Conservation (phyloP, 2,329 filamentous ascomycete genomes). For the Colletotrichum sp. region DNA sequence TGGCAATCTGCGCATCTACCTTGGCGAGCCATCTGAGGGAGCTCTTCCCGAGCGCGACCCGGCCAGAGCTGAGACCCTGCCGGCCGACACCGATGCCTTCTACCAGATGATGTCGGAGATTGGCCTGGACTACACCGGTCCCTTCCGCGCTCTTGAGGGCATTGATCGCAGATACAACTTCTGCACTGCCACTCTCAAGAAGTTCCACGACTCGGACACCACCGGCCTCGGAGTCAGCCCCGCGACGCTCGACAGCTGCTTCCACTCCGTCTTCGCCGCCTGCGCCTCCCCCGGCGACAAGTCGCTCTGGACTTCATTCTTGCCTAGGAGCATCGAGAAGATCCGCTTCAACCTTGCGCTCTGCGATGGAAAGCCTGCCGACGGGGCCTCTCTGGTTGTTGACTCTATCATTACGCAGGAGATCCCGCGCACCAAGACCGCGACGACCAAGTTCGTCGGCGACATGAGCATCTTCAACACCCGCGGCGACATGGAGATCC, state of each 20-base stretch:
- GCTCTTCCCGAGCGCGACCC: constrained; percentile 20
- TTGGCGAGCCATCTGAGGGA: constrained; percentile 22
- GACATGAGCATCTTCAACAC: constrained; percentile 41
- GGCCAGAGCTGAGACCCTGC: constrained; percentile 19
- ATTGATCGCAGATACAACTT: constrained; percentile 22
- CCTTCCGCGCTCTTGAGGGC: constrained; percentile 22
- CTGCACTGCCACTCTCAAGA: constrained; percentile 19
- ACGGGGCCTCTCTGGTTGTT: constrained; percentile 26
- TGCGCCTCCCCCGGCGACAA: constrained; percentile 37
- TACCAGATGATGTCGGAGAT: constrained; percentile 23
- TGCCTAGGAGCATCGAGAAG: constrained; percentile 31
- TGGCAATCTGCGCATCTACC: constrained; percentile 23
- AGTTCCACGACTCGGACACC: constrained; percentile 28
- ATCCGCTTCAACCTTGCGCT: constrained; percentile 21
- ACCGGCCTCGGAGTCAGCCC: constrained; percentile 35
- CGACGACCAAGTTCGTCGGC: constrained; percentile 34
- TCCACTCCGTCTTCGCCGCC: constrained; percentile 39
- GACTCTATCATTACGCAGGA: constrained; percentile 36
- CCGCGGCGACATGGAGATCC: constrained; percentile 33
- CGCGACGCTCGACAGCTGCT: constrained; percentile 35
- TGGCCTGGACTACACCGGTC: constrained; percentile 24
- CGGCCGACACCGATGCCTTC: constrained; percentile 25
- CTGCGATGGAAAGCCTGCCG: background rate
- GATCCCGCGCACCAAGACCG: constrained; percentile 24
- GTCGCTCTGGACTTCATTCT: constrained; percentile 33